Evolutionary conservation across 208 protist genomes (phyloP), one percentile per base, ranked within the genome.

Genomic region (Novymonas esmeraldas): DNA sequence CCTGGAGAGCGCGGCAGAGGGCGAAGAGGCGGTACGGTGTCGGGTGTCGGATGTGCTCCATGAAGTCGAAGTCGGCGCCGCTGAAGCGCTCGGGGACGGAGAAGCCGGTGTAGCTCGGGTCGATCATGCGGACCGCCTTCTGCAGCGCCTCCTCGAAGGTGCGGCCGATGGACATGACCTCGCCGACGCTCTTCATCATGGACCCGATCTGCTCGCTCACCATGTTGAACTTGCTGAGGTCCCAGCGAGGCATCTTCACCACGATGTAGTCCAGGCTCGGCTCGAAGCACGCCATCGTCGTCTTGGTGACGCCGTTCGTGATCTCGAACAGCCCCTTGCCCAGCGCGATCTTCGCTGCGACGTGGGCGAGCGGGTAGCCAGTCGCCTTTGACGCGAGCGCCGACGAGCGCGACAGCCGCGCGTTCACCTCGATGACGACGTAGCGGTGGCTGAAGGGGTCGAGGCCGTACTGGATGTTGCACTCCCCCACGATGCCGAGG

Each of bases 381-480:
- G 98, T 99, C 20, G 98, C 98, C 89, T 99, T 99, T 59, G 91
- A 98, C 20, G 98, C 98, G 9, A 99, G 87, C 18, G 98, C 98
- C 7, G 95, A 98, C 29, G 88, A 98, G 61, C 98, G 95, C 18
- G 95, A 98, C 14, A 99, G 94, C 46, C 98, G 94, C 4, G 98
- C 97, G 83, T 99, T 99, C 2, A 99, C 98, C 76, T 99, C 98
- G 73, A 99, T 99, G 64, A 99, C 98, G 68, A 93, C 97, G 91
- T 99, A 99, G 56, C 97, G 86, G 52, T 98, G 90, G 13, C 92
- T 98, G 67, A 92, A 61, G 20, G 98, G 98, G 75, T 99, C 88
- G 20, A 99, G 83, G 24, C 98, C 98, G 79, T 98, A 99, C 84
- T 99, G 98, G 62, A 99, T 99, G 86, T 99, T 99, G 86, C 98